Percentiles rank a stretch among this genome's conserved stretches.
phyloP scores from a whole-genome alignment of 2,329 filamentous ascomycete genomes.

The Cadophora sp. region DNA sequence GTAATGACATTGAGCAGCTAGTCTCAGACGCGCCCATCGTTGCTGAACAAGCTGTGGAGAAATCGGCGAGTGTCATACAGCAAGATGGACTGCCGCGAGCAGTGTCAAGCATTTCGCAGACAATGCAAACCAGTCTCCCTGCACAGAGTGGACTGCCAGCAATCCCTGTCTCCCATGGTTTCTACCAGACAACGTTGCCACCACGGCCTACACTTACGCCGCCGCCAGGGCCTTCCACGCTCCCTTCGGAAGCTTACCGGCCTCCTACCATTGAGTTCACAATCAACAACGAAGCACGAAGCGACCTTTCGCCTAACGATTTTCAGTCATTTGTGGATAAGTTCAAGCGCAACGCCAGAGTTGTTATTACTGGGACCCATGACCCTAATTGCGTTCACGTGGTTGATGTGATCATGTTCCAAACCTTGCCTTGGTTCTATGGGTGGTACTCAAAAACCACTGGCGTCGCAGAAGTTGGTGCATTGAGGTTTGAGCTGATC shows the following conservation, averaged over 20 bases:
- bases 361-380: neutral
- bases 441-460: slow-evolving; percentile 21
- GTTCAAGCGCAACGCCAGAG: slow-evolving; percentile 17
- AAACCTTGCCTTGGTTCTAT: slow-evolving; percentile 17
- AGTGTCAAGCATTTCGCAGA: neutral
- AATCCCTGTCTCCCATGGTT: slow-evolving; percentile 2
- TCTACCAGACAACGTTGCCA: slow-evolving; percentile 2
- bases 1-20: neutral
- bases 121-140: neutral
- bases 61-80: neutral
- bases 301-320: neutral
- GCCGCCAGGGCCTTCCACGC: neutral
- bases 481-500: slow-evolving; percentile 22
- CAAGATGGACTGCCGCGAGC: neutral
- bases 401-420: slow-evolving; percentile 23
- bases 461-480: neutral
- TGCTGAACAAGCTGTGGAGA: neutral
- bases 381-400: neutral
- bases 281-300: slow-evolving; percentile 22
- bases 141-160: neutral
- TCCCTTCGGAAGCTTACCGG: neutral
- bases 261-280: slow-evolving; percentile 23
- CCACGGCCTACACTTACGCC: neutral
- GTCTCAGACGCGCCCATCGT: neutral
- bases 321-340: slow-evolving; percentile 15